A percentile compares a stretch with the other conserved stretches of the same genome.
Evolutionary conservation across 2,329 filamentous ascomycete species (phyloP).

Genomic region (Paramyrothecium sp.): DNA sequence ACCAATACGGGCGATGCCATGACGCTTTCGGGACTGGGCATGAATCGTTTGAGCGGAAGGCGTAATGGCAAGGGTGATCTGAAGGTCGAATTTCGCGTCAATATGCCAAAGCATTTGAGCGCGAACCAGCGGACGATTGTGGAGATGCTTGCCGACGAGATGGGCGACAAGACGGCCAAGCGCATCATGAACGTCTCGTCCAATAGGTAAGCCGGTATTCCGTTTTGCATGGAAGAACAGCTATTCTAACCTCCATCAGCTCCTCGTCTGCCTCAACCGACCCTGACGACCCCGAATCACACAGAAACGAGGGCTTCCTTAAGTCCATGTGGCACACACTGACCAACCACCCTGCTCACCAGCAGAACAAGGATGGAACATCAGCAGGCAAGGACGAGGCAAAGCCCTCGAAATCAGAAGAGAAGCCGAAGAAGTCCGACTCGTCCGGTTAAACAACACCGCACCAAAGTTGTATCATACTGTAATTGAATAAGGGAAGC

Average conservation of each 20-base stretch:
- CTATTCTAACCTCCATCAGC: background rate
- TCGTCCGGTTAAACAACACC: conserved; percentile 22
- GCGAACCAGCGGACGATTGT: conserved; percentile 89
- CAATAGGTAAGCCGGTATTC: conserved; percentile 22
- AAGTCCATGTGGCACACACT: conserved; percentile 92
- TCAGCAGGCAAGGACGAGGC: conserved; percentile 18
- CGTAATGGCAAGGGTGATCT: conserved; percentile 74
- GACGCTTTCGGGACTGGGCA: conserved; percentile 86
- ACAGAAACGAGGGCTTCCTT: conserved; percentile 85
- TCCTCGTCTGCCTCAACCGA: conserved; percentile 6
- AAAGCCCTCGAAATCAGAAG: conserved; percentile 17
- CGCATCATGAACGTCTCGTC: conserved; percentile 78
- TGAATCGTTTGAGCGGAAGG: conserved; percentile 77
- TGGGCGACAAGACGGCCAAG: conserved; percentile 89
- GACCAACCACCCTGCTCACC: conserved; percentile 69
- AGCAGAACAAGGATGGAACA: conserved; percentile 31
- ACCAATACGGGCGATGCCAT: conserved; percentile 92
- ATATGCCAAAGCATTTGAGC: conserved; percentile 91
- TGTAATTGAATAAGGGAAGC: conserved; percentile 11
- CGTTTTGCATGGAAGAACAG: background rate
- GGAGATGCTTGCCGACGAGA: conserved; percentile 95
- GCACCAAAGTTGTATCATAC: conserved; percentile 17
- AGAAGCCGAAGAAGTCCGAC: conserved; percentile 24
- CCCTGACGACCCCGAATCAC: conserved; percentile 40
- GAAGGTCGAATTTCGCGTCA: conserved; percentile 89